These are phyloP conservation scores for Colletotrichum paranaense DNA, from an alignment of 2,329 filamentous ascomycete genomes.

Conservation along the genomic window DNA sequence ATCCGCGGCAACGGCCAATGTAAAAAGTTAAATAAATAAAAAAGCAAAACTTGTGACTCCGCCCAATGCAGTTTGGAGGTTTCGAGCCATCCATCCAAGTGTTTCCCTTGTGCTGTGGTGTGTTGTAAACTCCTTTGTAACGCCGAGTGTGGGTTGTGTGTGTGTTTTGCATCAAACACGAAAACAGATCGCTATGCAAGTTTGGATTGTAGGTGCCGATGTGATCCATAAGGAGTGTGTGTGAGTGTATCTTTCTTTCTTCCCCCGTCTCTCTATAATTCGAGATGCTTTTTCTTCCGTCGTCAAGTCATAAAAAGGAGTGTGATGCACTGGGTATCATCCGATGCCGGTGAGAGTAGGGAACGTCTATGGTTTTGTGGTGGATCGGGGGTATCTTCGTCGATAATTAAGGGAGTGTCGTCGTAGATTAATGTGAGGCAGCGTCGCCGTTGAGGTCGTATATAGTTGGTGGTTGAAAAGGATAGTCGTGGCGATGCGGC, in stretches of 20 bases:
- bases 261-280: conserved; percentile 15
- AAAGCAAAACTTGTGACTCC: conserved; percentile 24
- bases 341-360: conserved; percentile 30
- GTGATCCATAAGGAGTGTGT: conserved; percentile 36
- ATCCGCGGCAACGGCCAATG: background rate
- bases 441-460: conserved; percentile 16
- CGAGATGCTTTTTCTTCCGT: conserved; percentile 42
- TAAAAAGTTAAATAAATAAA: background rate
- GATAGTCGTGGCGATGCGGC: conserved; percentile 48
- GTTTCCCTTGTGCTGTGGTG: background rate
- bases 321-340: conserved; percentile 46
- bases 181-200: conserved; percentile 66
- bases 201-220: conserved; percentile 54
- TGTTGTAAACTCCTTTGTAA: conserved; percentile 20
- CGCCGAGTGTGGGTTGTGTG: conserved; percentile 22
- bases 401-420: conserved; percentile 45
- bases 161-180: conserved; percentile 33
- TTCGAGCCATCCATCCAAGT: background rate
- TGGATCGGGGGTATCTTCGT: conserved; percentile 46
- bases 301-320: conserved; percentile 48
- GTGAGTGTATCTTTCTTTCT: background rate
- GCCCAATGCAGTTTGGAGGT: conserved; percentile 31
- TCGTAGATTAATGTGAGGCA: conserved; percentile 23
- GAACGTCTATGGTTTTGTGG: conserved; percentile 27
- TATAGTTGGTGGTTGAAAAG: conserved; percentile 42